Evolutionary conservation across 495 filamentous ascomycete genomes (phyloP).

Genomic region (Choiromyces venosus): DNA sequence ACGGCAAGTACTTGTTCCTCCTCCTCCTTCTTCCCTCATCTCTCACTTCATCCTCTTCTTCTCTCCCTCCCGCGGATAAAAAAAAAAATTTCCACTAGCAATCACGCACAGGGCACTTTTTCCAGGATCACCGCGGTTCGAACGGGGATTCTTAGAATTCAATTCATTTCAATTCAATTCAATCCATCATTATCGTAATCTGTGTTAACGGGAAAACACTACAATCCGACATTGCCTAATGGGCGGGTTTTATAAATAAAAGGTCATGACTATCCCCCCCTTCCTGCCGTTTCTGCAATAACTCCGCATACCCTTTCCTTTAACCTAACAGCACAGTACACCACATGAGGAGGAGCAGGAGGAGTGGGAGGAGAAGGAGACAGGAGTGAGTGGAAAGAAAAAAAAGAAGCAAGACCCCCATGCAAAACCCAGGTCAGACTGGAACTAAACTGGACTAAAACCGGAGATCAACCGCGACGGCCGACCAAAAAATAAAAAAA

Average conservation of each 20-base stretch:
- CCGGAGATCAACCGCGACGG: background rate
- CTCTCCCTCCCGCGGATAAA: background rate
- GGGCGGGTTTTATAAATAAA: background rate
- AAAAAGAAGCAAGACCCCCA: background rate
- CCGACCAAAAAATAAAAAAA: conserved; percentile 1
- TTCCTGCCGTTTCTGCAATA: background rate
- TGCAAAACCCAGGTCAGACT: background rate
- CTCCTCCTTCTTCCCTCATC: background rate
- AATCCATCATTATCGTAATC: background rate
- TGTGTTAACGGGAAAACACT: background rate
- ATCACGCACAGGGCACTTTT: background rate
- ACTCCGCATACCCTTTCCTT: background rate
- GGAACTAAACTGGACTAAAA: background rate
- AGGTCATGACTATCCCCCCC: background rate
- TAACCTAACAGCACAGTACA: background rate
- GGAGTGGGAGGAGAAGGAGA: background rate
- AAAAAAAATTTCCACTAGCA: background rate
- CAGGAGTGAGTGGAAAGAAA: background rate
- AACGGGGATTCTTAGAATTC: background rate
- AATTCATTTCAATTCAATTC: background rate
- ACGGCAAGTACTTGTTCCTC: background rate
- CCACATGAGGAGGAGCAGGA: background rate
- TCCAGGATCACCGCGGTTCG: background rate
- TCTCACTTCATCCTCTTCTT: background rate
- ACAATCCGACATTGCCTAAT: background rate